phyloP scores from a whole-genome alignment of 805 yeast species.

The Cyberlindnera veronae region DNA sequence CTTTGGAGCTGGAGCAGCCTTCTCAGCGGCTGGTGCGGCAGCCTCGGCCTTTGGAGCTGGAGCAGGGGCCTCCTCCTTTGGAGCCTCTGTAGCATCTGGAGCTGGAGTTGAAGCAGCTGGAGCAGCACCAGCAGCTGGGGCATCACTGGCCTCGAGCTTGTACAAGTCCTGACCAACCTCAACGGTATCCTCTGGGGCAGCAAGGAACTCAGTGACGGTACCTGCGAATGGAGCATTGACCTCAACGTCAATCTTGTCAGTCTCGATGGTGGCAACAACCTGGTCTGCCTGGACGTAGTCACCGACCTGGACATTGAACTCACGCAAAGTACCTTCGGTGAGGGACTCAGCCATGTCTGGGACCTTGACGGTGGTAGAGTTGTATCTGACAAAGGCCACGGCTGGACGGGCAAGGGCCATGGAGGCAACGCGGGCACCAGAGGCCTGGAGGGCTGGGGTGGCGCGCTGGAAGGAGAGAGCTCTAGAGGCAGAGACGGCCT shows the following conservation, averaged over 20 bases:
- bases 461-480: constrained; percentile 7
- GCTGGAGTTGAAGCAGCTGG: constrained; percentile 12
- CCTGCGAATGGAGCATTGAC: constrained; percentile 94
- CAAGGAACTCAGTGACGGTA: constrained; percentile 79
- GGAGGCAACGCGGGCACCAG: neutral
- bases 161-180: constrained; percentile 92
- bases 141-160: constrained; percentile 75
- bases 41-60: constrained; percentile 28
- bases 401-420: too few relatives aligned
- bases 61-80: constrained; percentile 24
- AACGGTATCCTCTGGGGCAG: constrained; percentile 85
- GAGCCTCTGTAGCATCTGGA: constrained; percentile 8
- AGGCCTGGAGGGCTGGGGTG: constrained; percentile 1
- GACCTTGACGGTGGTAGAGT: constrained; percentile 66
- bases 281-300: constrained; percentile 86
- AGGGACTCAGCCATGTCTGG: constrained; percentile 99
- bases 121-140: constrained; percentile 56
- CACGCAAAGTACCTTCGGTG: constrained; percentile 90
- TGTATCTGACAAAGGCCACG: constrained; percentile 27
- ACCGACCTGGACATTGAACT: constrained; percentile 71
- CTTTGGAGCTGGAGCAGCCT: constrained; percentile 31
- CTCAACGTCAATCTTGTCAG: constrained; percentile 96
- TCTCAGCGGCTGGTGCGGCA: constrained; percentile 25
- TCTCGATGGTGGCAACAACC: constrained; percentile 93
- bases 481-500: constrained; percentile 10